Conservation (phyloP, 2,329 filamentous ascomycete genomes). For the Pleomassaria siparia region DNA sequence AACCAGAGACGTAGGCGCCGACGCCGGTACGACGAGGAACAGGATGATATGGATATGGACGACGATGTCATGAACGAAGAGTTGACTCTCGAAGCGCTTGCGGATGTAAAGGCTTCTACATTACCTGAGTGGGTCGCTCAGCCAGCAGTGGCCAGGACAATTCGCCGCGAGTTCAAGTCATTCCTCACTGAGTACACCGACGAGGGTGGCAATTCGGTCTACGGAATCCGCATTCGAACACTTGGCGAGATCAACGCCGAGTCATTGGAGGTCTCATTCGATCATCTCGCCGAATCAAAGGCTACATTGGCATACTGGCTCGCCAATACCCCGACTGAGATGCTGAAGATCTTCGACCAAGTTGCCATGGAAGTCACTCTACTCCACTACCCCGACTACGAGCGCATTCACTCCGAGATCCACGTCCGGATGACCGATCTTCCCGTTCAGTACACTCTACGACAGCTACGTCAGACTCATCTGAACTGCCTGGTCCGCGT, state of each 20-base stretch:
- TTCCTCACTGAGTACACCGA: constrained; percentile 97
- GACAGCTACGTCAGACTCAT: constrained; percentile 91
- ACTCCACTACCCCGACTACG: constrained; percentile 95
- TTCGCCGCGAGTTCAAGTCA: constrained; percentile 94
- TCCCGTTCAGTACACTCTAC: constrained; percentile 90
- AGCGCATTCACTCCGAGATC: constrained; percentile 95
- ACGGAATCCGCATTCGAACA: constrained; percentile 89
- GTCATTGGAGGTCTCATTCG: constrained; percentile 93
- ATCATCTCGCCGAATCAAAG: constrained; percentile 86
- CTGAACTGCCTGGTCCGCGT: constrained; percentile 95
- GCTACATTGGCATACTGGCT: constrained; percentile 94
- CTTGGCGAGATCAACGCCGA: constrained; percentile 98
- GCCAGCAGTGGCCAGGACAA: constrained; percentile 85
- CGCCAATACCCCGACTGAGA: constrained; percentile 91
- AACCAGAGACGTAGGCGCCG: constrained; percentile 81
- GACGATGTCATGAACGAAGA: constrained; percentile 96
- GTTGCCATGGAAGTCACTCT: constrained; percentile 96
- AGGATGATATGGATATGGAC: constrained; percentile 84
- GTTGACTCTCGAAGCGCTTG: constrained; percentile 84
- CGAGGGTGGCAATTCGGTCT: constrained; percentile 84
- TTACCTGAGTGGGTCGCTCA: constrained; percentile 94
- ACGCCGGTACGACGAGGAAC: constrained; percentile 91
- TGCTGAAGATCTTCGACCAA: constrained; percentile 93
- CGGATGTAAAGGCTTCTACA: constrained; percentile 90
- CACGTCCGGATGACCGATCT: constrained; percentile 96